phyloP scores from a whole-genome alignment of 495 filamentous ascomycete genomes.

The Sphaerosporella brunnea region DNA sequence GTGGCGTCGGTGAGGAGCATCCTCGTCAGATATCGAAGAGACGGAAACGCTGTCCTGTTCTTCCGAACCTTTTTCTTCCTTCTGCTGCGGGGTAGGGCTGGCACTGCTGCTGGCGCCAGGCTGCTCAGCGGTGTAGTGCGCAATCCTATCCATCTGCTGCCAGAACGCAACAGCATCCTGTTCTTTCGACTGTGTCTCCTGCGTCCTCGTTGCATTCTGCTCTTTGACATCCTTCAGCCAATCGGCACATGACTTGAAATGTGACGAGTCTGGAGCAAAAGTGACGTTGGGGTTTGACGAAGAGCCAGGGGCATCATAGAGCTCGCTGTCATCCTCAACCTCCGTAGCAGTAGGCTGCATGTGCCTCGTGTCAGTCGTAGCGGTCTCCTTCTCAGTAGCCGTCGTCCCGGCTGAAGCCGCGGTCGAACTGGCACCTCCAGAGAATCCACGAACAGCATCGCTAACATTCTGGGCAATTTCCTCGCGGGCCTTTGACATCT shows the following conservation, averaged over 20 bases:
- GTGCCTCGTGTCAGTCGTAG: background rate
- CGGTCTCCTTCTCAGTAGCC: background rate
- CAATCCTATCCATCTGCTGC: constrained; percentile 7
- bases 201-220: background rate
- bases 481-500: background rate
- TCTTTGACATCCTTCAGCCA: constrained; percentile 1
- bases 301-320: background rate
- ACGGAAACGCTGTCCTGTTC: background rate
- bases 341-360: background rate
- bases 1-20: background rate
- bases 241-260: background rate
- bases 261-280: background rate
- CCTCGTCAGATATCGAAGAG: background rate
- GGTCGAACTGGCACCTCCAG: background rate
- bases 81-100: background rate
- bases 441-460: background rate
- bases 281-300: background rate
- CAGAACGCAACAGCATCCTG: constrained; percentile 1
- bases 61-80: background rate
- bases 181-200: background rate
- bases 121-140: background rate
- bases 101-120: background rate
- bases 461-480: constrained; percentile 3
- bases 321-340: background rate
- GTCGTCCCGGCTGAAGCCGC: background rate